Percentiles rank a stretch among this genome's conserved stretches.
phyloP scores from a whole-genome alignment of 352 stramenopile genomes.

The Phytophthora multivora region DNA sequence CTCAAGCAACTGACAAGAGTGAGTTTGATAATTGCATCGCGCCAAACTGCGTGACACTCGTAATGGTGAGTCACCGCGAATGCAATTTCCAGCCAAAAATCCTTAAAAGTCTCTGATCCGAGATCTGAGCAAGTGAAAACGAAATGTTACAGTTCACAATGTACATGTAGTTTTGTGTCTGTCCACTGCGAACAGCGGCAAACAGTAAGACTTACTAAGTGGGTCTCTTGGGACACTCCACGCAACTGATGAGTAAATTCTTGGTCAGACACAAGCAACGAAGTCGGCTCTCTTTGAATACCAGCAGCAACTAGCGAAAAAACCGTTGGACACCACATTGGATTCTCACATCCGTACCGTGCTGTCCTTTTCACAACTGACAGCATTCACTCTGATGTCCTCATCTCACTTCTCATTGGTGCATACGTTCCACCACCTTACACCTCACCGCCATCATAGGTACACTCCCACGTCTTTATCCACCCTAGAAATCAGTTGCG shows the following conservation, averaged over 20 bases:
- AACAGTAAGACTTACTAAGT: not conserved
- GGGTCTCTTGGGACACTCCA: constrained; percentile 10
- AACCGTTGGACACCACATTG: constrained; percentile 18
- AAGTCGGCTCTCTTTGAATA: no score
- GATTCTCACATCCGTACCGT: constrained; percentile 17
- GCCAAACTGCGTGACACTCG: constrained; percentile 9
- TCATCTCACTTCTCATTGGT: constrained; percentile 6
- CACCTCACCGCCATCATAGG: constrained; percentile 12
- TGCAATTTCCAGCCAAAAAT: constrained; percentile 14
- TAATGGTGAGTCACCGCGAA: not conserved
- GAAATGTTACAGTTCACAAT: no score
- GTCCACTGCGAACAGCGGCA: not conserved
- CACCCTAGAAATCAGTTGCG: constrained; percentile 20
- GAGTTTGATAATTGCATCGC: constrained; percentile 7
- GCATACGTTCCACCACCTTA: not conserved
- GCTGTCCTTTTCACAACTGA: constrained; percentile 8
- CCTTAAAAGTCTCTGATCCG: constrained; percentile 16
- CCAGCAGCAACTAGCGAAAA: constrained; percentile 16
- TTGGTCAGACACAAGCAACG: constrained; percentile 5
- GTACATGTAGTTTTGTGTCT: no score
- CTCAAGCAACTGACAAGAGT: not conserved
- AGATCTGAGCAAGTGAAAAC: no score
- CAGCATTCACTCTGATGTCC: not conserved
- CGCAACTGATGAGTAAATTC: not conserved
- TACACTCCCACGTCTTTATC: constrained; percentile 17